These are phyloP conservation scores for Akebia trifoliata DNA, from an alignment of 164 flowering plant species.

Conservation along the genomic window DNA sequence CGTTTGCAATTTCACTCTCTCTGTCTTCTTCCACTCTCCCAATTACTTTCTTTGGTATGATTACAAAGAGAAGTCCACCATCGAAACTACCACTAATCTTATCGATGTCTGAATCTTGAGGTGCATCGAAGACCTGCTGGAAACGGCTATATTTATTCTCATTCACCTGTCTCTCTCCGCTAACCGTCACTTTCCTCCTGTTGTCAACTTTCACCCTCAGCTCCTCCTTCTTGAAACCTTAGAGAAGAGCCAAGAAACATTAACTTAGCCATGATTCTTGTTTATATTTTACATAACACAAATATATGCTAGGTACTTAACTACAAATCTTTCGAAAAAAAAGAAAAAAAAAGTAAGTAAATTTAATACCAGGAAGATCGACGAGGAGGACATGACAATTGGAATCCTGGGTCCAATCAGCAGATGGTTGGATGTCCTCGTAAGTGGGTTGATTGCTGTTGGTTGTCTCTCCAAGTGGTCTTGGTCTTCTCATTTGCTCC, in stretches of 20 bases:
- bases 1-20: constrained; percentile 1
- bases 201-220: constrained; percentile 27
- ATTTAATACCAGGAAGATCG: constrained; percentile 25
- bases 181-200: constrained; percentile 16
- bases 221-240: constrained; percentile 36
- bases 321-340: not conserved
- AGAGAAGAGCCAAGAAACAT: not conserved
- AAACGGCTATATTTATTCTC: constrained; percentile 19
- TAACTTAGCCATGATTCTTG: not conserved
- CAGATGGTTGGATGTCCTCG: constrained; percentile 24
- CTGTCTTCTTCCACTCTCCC: constrained; percentile 9
- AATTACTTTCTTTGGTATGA: constrained; percentile 36
- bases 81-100: constrained; percentile 38
- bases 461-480: constrained; percentile 1
- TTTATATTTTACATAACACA: not conserved
- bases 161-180: constrained; percentile 21
- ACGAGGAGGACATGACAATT: constrained; percentile 24
- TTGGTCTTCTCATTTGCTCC: constrained; percentile 15
- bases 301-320: not conserved
- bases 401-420: constrained; percentile 25
- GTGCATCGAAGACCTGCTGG: constrained; percentile 26
- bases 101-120: constrained; percentile 31
- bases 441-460: not conserved
- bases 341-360: not conserved
- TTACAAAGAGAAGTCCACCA: constrained; percentile 35